phyloP scores from a whole-genome alignment of 352 stramenopile genomes.

The Globisporangium spiculum region DNA sequence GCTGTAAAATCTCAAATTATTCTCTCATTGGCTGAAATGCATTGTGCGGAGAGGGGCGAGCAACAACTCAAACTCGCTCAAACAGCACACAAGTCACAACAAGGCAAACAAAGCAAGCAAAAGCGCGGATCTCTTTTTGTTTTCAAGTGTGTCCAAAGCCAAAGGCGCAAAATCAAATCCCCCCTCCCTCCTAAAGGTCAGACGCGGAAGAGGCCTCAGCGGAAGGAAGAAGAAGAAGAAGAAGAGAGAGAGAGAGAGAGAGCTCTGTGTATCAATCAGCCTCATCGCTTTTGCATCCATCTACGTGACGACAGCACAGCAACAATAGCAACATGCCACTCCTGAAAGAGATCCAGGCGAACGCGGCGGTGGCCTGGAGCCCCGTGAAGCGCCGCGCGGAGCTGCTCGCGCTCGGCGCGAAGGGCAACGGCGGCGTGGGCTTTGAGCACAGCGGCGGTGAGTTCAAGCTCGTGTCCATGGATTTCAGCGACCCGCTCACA shows the following conservation, averaged over 20 bases:
- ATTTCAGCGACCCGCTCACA: conserved; percentile 74
- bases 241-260: neutral
- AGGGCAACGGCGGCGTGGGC: conserved; percentile 93
- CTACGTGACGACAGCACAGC: neutral
- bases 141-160: neutral
- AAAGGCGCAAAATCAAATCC: conserved; percentile 17
- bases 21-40: conserved; percentile 4
- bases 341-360: conserved; percentile 89
- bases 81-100: neutral
- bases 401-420: conserved; percentile 85
- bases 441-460: conserved; percentile 98
- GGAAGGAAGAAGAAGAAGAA: conserved; percentile 1
- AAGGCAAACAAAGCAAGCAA: neutral
- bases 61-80: too few species aligned
- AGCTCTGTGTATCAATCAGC: neutral
- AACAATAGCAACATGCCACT: conserved; percentile 63
- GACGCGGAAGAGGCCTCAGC: neutral
- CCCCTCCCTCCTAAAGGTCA: conserved; percentile 10
- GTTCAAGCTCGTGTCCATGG: conserved; percentile 95
- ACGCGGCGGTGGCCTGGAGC: conserved; percentile 88
- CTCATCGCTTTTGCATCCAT: neutral
- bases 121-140: conserved; percentile 12
- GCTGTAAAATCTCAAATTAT: neutral
- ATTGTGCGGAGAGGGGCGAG: neutral
- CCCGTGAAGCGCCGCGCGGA: conserved; percentile 69